These are phyloP conservation scores for Amanita molliuscula DNA, from an alignment of 768 basidiomycete genomes.

Conservation along the genomic window DNA sequence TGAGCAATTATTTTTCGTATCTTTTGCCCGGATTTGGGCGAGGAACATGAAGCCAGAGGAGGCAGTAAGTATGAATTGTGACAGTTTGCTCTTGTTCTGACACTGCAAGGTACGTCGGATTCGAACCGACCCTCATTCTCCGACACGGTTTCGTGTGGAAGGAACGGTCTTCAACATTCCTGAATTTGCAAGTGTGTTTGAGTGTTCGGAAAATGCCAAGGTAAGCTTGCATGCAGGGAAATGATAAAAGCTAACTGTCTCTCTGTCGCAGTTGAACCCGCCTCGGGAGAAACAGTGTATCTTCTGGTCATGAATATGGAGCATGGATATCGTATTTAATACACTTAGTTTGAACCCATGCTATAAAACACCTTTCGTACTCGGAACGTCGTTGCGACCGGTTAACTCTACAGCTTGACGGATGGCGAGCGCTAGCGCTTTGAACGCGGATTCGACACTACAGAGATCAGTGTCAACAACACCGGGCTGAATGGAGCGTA, in stretches of 20 bases:
- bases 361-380: conserved; percentile 89
- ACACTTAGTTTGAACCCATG: background rate
- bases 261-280: conserved; percentile 58
- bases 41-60: conserved; percentile 70
- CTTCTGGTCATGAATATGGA: conserved; percentile 52
- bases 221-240: conserved; percentile 23
- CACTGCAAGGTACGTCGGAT: conserved; percentile 55
- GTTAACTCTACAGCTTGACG: conserved; percentile 89
- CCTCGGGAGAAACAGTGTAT: conserved; percentile 67
- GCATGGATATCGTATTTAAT: background rate
- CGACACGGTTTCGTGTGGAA: conserved; percentile 66
- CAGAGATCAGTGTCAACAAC: background rate
- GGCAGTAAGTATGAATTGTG: conserved; percentile 36
- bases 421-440: conserved; percentile 92
- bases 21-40: conserved; percentile 85
- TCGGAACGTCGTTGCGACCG: conserved; percentile 84
- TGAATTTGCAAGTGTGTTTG: conserved; percentile 83
- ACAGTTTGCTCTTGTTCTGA: background rate
- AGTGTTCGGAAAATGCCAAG: conserved; percentile 67
- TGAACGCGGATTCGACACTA: conserved; percentile 97
- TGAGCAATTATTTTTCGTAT: conserved; percentile 92
- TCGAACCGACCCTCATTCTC: conserved; percentile 85
- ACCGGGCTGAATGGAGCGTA: conserved; percentile 22
- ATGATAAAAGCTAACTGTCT: background rate
- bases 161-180: conserved; percentile 84